Evolutionary conservation across 1,284 basidiomycete genomes (phyloP).

Genomic region (Mycosarcoma mackinlayi): DNA sequence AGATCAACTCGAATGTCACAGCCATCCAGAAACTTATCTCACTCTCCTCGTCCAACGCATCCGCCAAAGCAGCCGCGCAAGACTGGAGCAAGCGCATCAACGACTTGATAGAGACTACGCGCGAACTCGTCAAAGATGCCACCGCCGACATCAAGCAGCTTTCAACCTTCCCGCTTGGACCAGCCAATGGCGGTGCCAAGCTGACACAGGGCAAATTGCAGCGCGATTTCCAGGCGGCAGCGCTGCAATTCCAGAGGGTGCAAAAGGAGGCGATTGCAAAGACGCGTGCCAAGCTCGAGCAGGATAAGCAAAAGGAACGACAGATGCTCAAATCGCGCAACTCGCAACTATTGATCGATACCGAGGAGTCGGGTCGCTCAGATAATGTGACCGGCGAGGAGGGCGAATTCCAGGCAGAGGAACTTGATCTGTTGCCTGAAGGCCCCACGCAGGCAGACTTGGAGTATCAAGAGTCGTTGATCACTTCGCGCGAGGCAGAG

Average conservation of each 20-base stretch:
- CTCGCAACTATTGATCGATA: slow-evolving; percentile 60
- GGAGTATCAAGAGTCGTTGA: slow-evolving; percentile 94
- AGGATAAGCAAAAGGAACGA: slow-evolving; percentile 79
- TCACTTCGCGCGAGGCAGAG: slow-evolving; percentile 92
- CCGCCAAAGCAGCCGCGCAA: slow-evolving; percentile 25
- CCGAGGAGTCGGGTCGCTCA: slow-evolving; percentile 18
- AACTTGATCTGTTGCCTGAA: slow-evolving; percentile 23
- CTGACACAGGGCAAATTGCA: slow-evolving; percentile 84
- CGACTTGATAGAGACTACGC: slow-evolving; percentile 91
- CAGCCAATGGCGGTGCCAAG: slow-evolving; percentile 33
- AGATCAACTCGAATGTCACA: slow-evolving; percentile 96
- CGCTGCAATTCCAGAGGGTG: slow-evolving; percentile 89
- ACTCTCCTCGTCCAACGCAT: slow-evolving; percentile 70
- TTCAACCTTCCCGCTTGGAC: slow-evolving; percentile 16
- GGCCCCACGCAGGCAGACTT: slow-evolving; percentile 80
- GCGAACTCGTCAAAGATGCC: slow-evolving; percentile 91
- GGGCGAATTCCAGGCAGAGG: slow-evolving; percentile 17
- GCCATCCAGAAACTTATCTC: slow-evolving; percentile 92
- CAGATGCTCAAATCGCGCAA: slow-evolving; percentile 72
- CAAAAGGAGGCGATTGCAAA: slow-evolving; percentile 89
- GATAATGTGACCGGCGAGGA: neutral
- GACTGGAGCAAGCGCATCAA: slow-evolving; percentile 75
- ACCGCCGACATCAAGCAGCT: slow-evolving; percentile 88
- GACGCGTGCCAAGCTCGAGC: slow-evolving; percentile 82
- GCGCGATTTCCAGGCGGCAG: slow-evolving; percentile 88